phyloP scores from a whole-genome alignment of 345 rosid species.

The Eucalyptus brandiana region DNA sequence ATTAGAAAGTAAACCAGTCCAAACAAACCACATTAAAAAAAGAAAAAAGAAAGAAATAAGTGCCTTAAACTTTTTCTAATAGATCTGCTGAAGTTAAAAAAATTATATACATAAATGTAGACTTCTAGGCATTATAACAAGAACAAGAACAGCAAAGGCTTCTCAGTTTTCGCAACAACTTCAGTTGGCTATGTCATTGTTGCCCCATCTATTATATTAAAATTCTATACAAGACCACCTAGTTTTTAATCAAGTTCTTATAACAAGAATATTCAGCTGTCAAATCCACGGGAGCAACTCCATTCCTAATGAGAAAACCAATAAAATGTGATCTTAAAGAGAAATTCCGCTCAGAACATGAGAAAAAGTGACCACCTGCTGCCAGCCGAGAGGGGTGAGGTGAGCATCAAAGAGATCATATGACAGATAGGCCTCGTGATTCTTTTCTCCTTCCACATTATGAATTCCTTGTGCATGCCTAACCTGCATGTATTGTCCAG shows the following conservation, averaged over 20 bases:
- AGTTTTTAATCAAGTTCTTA: background rate
- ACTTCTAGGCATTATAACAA: background rate
- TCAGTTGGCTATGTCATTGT: background rate
- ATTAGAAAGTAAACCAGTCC: background rate
- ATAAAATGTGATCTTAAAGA: background rate
- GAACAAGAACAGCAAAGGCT: background rate
- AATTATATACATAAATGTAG: background rate
- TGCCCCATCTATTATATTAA: background rate
- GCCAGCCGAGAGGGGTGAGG: constrained; percentile 80
- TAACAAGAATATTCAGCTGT: background rate
- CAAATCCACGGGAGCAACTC: background rate
- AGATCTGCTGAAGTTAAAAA: background rate
- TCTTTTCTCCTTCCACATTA: constrained; percentile 63
- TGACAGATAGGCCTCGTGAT: constrained; percentile 27
- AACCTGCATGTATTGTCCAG: constrained; percentile 21
- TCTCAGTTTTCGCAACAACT: background rate
- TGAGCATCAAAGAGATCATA: constrained; percentile 60
- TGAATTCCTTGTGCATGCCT: constrained; percentile 93
- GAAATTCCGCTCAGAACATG: background rate
- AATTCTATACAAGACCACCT: background rate
- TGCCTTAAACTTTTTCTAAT: background rate
- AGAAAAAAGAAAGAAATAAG: background rate
- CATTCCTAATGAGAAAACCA: background rate
- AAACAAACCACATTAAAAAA: background rate
- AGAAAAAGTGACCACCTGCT: constrained; percentile 30